phyloP scores from a whole-genome alignment of 1,139 yeast species.

The Pneumocystis murina region DNA sequence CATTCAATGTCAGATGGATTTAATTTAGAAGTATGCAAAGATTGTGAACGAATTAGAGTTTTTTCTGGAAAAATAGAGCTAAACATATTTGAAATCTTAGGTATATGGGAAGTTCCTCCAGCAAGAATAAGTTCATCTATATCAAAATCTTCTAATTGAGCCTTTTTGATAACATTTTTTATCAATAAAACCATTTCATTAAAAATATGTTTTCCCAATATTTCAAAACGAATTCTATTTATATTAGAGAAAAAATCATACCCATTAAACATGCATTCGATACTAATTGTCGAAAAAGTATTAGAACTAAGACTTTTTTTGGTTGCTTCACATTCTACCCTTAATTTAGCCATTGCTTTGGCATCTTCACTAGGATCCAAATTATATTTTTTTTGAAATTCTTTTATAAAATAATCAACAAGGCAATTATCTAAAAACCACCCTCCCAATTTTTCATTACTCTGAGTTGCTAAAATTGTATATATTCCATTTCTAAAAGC shows the following conservation, averaged over 20 bases:
- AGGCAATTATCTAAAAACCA: constrained; percentile 66
- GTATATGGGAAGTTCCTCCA: constrained; percentile 89
- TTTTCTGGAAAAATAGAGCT: constrained; percentile 65
- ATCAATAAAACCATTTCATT: constrained; percentile 63
- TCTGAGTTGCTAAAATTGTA: constrained; percentile 77
- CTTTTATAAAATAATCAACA: constrained; percentile 75
- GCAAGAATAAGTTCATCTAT: constrained; percentile 81
- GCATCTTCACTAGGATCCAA: constrained; percentile 58
- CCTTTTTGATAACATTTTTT: constrained; percentile 61
- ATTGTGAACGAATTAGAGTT: constrained; percentile 64
- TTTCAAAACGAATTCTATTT: constrained; percentile 87
- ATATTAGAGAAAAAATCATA: constrained; percentile 82
- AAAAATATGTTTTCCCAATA: constrained; percentile 67
- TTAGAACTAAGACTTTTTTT: constrained; percentile 90
- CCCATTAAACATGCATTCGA: constrained; percentile 90
- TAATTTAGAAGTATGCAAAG: constrained; percentile 57
- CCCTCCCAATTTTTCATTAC: constrained; percentile 78
- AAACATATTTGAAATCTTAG: constrained; percentile 71
- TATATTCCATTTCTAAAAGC: constrained; percentile 87
- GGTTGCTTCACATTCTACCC: constrained; percentile 67
- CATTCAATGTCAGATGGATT: constrained; percentile 83
- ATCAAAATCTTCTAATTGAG: constrained; percentile 70
- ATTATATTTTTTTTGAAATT: constrained; percentile 77
- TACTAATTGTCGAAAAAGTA: constrained; percentile 75
- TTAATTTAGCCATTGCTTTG: constrained; percentile 78